A percentile compares a stretch with the other conserved stretches of the same genome.
These are phyloP conservation scores for Choanephora cucurbitarum DNA, from an alignment of 371 early-diverging fungal species.

Conservation along the genomic window DNA sequence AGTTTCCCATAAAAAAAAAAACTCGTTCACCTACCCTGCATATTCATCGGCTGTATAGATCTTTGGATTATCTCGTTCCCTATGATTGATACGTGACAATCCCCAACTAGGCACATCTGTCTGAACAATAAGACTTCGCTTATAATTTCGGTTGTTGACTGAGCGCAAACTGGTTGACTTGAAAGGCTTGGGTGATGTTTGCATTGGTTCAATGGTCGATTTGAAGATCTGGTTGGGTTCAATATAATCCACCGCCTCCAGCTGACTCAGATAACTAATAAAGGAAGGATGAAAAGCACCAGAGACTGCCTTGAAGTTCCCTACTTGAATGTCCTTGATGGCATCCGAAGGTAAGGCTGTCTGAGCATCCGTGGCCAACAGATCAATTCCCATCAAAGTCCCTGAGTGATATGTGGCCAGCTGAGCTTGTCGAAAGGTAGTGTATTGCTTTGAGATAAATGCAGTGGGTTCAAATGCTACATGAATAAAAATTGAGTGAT, in stretches of 20 bases:
- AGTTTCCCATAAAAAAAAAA: too few species aligned
- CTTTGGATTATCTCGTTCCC: conserved; percentile 28
- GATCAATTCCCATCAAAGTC: background rate
- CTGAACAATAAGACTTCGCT: conserved; percentile 23
- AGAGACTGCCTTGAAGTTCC: conserved; percentile 16
- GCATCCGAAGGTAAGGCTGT: background rate
- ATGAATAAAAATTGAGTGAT: background rate
- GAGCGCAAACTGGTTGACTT: background rate
- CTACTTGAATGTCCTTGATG: conserved; percentile 19
- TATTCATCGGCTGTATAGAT: conserved; percentile 42
- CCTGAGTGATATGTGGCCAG: background rate
- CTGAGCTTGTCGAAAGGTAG: conserved; percentile 9
- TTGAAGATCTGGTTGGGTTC: conserved; percentile 53
- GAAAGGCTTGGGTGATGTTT: conserved; percentile 6
- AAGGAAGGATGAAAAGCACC: conserved; percentile 30
- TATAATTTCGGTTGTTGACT: background rate
- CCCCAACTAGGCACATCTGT: conserved; percentile 60
- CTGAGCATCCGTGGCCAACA: background rate
- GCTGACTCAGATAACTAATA: conserved; percentile 29
- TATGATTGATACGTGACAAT: conserved; percentile 55
- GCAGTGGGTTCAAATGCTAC: conserved; percentile 20
- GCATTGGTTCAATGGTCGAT: conserved; percentile 12
- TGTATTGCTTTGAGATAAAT: conserved; percentile 21
- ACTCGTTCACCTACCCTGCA: conserved; percentile 46
- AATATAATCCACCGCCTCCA: conserved; percentile 55